Percentiles rank a stretch among this genome's conserved stretches.
Evolutionary conservation across 2,329 filamentous ascomycete genomes (phyloP).

Genomic region (Pseudopithomyces maydicus): DNA sequence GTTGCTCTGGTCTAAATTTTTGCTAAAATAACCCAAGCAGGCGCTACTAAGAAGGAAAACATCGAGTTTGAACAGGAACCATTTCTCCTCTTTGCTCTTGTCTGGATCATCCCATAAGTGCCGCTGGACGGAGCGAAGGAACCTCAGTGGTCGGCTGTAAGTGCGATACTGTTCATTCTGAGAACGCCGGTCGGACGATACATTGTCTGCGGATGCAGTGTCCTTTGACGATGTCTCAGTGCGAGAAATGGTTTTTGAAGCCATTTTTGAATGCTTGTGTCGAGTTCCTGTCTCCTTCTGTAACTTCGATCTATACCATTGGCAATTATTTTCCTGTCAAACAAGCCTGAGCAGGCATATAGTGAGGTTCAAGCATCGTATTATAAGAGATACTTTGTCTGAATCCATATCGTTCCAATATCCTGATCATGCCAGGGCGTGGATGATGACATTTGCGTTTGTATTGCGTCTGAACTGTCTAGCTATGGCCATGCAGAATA

Average conservation of each 20-base stretch:
- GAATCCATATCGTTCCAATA: neutral
- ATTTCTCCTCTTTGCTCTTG: slow-evolving; percentile 24
- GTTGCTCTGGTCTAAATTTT: slow-evolving; percentile 34
- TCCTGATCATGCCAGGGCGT: neutral
- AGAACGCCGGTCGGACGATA: neutral
- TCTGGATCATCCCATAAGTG: slow-evolving; percentile 27
- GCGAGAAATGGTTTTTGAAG: neutral
- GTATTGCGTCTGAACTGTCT: neutral
- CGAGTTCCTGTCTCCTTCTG: neutral
- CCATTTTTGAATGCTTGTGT: neutral
- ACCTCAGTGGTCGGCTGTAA: slow-evolving; percentile 16
- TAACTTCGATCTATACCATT: neutral
- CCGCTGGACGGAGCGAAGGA: slow-evolving; percentile 20
- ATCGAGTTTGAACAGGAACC: slow-evolving; percentile 38
- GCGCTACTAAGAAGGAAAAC: slow-evolving; percentile 29
- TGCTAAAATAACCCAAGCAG: slow-evolving; percentile 34
- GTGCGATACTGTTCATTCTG: neutral
- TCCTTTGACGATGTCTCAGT: neutral
- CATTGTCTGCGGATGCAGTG: neutral
- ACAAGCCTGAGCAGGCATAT: neutral
- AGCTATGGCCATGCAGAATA: no score
- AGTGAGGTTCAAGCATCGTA: no score
- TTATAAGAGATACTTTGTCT: no score
- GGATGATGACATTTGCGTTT: neutral
- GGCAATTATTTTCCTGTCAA: neutral